phyloP scores from a whole-genome alignment of 345 rosid species.

The Gossypium thurberi region DNA sequence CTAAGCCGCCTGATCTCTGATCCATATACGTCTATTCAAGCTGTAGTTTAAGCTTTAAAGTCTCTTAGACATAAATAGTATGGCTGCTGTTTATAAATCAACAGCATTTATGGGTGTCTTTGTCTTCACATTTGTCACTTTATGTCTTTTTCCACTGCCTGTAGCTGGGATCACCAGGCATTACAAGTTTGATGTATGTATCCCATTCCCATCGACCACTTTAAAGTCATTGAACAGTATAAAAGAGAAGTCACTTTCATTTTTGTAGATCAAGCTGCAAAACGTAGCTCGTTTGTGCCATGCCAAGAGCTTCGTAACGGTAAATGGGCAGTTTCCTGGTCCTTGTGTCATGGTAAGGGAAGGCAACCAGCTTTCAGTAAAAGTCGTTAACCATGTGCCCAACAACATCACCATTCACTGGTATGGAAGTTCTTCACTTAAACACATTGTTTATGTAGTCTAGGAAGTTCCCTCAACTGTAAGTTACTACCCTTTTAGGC shows the following conservation, averaged over 20 bases:
- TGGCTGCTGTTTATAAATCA: slow-evolving; percentile 30
- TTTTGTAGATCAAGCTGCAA: slow-evolving; percentile 29
- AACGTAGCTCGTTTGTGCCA: slow-evolving; percentile 41
- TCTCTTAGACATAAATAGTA: slow-evolving; percentile 12
- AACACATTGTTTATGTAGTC: neutral
- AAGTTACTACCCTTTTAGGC: slow-evolving; percentile 22
- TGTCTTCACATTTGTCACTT: slow-evolving; percentile 15
- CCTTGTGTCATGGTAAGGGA: slow-evolving; percentile 49
- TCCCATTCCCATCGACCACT: neutral
- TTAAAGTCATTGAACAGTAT: neutral
- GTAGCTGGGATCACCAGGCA: slow-evolving; percentile 58
- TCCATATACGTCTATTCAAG: neutral
- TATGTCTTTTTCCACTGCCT: slow-evolving; percentile 28
- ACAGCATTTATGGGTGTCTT: slow-evolving; percentile 10
- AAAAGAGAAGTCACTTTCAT: neutral
- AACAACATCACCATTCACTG: slow-evolving; percentile 25
- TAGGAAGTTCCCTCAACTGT: neutral
- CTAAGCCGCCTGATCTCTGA: slow-evolving; percentile 3
- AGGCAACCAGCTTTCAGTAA: slow-evolving; percentile 25
- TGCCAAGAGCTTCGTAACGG: too few relatives aligned
- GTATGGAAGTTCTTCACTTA: slow-evolving; percentile 13
- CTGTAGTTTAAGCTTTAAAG: slow-evolving; percentile 9
- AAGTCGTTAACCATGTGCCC: neutral
- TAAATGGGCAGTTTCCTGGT: slow-evolving; percentile 47
- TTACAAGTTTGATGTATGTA: slow-evolving; percentile 56